Percentiles rank a stretch among this genome's conserved stretches.
Evolutionary conservation across 202 grass and related monocot species (phyloP).

Genomic region (Brachypodium distachyon): DNA sequence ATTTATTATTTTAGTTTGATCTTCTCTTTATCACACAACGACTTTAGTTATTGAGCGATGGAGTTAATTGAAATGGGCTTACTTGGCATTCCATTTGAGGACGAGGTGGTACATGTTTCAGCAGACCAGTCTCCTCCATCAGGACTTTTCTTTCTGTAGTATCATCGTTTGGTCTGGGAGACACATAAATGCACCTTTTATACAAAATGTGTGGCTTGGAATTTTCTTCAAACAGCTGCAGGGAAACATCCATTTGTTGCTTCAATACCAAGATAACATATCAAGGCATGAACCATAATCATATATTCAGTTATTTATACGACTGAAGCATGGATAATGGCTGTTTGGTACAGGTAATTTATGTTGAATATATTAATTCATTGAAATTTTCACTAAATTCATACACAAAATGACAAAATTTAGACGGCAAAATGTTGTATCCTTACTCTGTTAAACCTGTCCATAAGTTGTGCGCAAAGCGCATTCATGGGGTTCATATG

Average conservation of each 20-base stretch:
- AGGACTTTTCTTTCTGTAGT: neutral
- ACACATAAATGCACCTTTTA: neutral
- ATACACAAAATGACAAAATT: too few relatives aligned
- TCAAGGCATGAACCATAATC: neutral
- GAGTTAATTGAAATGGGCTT: neutral
- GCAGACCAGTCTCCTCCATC: neutral
- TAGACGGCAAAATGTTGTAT: neutral
- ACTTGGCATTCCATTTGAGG: neutral
- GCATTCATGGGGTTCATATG: neutral
- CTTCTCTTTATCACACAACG: too few relatives aligned
- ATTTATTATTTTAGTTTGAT: too few relatives aligned
- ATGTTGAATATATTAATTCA: neutral
- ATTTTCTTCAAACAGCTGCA: neutral
- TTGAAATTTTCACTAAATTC: neutral
- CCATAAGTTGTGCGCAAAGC: slow-evolving; percentile 1
- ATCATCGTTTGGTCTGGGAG: neutral
- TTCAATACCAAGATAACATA: neutral
- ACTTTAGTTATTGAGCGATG: too few relatives aligned
- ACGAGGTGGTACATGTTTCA: neutral
- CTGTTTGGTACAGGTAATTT: neutral
- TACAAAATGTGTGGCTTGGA: neutral
- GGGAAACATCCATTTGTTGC: neutral
- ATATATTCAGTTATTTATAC: neutral
- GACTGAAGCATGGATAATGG: neutral
- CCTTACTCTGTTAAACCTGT: neutral